These are phyloP conservation scores for Capsicum baccatum DNA, from an alignment of 257 asterid genomes.

Conservation along the genomic window DNA sequence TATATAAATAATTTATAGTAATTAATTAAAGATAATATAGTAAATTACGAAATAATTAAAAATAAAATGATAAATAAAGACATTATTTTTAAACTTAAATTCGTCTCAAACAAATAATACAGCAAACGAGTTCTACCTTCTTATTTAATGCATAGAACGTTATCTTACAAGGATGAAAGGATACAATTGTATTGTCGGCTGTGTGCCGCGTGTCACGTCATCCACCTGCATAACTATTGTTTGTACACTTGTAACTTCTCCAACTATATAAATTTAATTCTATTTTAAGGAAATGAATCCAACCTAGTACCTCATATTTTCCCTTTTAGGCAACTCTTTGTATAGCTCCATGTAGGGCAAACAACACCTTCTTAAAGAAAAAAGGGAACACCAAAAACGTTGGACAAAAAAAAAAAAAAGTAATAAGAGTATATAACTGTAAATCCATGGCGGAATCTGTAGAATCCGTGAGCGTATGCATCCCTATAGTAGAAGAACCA, in stretches of 20 bases:
- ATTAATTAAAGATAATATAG: too few species aligned
- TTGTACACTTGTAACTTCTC: constrained; percentile 4
- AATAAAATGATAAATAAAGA: too few species aligned
- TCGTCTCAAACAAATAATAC: too few species aligned
- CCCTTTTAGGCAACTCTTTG: neutral
- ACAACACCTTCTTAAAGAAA: neutral
- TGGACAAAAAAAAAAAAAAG: neutral
- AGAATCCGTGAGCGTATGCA: neutral
- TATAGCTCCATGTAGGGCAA: neutral
- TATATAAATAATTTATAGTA: too few species aligned
- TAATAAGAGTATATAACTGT: neutral
- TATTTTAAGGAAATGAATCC: neutral
- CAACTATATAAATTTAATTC: neutral
- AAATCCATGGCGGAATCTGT: neutral
- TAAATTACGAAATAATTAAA: too few species aligned
- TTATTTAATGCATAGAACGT: too few species aligned
- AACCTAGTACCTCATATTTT: neutral
- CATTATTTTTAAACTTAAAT: too few species aligned
- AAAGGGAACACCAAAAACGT: neutral
- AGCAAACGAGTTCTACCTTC: too few species aligned
- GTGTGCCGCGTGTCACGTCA: neutral
- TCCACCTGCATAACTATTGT: neutral
- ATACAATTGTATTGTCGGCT: neutral
- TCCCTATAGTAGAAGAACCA: neutral
- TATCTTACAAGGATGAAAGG: neutral